These are phyloP conservation scores for Capronia americana DNA, from an alignment of 2,329 filamentous ascomycete species.

Conservation along the genomic window DNA sequence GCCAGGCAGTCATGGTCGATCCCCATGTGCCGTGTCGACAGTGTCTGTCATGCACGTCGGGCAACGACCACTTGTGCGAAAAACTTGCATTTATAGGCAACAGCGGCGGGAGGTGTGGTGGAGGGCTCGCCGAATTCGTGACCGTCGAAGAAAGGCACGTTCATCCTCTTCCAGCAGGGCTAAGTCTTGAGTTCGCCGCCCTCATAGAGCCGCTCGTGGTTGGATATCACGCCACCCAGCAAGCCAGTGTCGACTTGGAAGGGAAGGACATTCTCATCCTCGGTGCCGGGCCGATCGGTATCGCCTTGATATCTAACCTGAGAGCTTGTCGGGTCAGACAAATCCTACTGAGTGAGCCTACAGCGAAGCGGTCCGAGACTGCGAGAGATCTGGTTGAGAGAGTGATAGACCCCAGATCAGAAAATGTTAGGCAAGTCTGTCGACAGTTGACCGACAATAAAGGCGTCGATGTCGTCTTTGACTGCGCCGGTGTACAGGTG, in stretches of 20 bases:
- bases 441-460: slow-evolving; percentile 42
- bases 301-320: slow-evolving; percentile 56
- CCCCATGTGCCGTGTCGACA: slow-evolving; percentile 61
- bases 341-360: slow-evolving; percentile 61
- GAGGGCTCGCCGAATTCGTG: slow-evolving; percentile 54
- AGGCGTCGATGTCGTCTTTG: slow-evolving; percentile 60
- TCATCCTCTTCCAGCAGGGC: slow-evolving; percentile 55
- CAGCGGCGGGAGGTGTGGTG: slow-evolving; percentile 54
- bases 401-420: slow-evolving; percentile 54
- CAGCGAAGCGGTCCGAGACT: slow-evolving; percentile 48
- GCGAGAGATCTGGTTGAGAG: slow-evolving; percentile 52
- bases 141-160: slow-evolving; percentile 54
- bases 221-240: slow-evolving; percentile 60
- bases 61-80: slow-evolving; percentile 60
- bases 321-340: slow-evolving; percentile 46
- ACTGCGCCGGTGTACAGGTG: slow-evolving; percentile 60
- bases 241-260: slow-evolving; percentile 50
- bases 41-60: slow-evolving; percentile 57
- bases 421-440: slow-evolving; percentile 52
- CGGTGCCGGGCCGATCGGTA: slow-evolving; percentile 61
- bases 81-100: slow-evolving; percentile 55
- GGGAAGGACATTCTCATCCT: slow-evolving; percentile 56
- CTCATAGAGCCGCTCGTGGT: slow-evolving; percentile 62
- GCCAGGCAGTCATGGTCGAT: slow-evolving; percentile 57
- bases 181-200: slow-evolving; percentile 55